These are phyloP conservation scores for Senna tora DNA, from an alignment of 306 rosid genomes.

Conservation along the genomic window DNA sequence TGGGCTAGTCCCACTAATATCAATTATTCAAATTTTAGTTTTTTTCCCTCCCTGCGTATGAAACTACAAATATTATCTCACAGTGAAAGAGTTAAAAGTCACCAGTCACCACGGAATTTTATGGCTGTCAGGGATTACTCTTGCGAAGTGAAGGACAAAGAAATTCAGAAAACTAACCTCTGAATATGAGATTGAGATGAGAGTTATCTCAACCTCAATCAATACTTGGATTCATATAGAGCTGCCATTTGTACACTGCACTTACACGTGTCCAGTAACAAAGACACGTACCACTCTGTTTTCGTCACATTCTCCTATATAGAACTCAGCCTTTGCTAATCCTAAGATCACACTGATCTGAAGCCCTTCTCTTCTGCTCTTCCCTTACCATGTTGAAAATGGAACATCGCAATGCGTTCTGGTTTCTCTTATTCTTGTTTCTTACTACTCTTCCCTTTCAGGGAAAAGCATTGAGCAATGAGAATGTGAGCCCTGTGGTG, in stretches of 20 bases:
- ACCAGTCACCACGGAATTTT: not conserved
- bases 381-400: slow-evolving; percentile 15
- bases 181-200: slow-evolving; percentile 6
- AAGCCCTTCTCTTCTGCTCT: not conserved
- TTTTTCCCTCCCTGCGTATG: no score
- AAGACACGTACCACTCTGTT: slow-evolving; percentile 46
- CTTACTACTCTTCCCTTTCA: slow-evolving; percentile 29
- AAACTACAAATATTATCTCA: not conserved
- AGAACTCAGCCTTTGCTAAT: slow-evolving; percentile 31
- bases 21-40: no score
- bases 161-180: not conserved
- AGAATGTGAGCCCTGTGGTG: slow-evolving; percentile 51
- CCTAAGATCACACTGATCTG: slow-evolving; percentile 24
- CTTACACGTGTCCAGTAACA: slow-evolving; percentile 56
- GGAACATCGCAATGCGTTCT: slow-evolving; percentile 24
- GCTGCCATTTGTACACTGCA: slow-evolving; percentile 48
- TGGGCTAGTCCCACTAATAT: not conserved
- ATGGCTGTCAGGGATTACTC: not conserved
- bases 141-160: not conserved
- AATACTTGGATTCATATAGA: slow-evolving; percentile 33
- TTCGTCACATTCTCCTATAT: slow-evolving; percentile 38
- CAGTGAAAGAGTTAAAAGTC: not conserved
- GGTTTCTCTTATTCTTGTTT: slow-evolving; percentile 34
- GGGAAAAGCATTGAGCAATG: slow-evolving; percentile 42
- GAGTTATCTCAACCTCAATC: slow-evolving; percentile 21